Conservation (phyloP, 2,329 filamentous ascomycete species). For the Periconia sp. region DNA sequence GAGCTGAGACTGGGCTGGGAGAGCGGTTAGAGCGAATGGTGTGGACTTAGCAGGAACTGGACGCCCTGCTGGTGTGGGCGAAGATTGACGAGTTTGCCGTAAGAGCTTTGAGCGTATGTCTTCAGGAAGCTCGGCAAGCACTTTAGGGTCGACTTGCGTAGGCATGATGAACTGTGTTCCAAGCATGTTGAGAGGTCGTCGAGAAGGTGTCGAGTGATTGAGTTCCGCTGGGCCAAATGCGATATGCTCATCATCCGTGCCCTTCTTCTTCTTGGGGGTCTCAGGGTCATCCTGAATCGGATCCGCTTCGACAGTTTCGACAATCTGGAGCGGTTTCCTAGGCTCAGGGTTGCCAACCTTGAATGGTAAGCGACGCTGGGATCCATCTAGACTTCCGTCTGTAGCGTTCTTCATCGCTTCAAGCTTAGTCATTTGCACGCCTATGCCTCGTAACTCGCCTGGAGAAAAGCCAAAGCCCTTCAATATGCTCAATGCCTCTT, state of each 20-base stretch:
- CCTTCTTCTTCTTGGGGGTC: constrained; percentile 37
- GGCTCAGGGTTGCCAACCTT: constrained; percentile 50
- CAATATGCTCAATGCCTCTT: constrained; percentile 83
- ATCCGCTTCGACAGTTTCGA: constrained; percentile 35
- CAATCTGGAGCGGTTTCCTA: constrained; percentile 11
- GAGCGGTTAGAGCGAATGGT: constrained; percentile 38
- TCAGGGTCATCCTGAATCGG: constrained; percentile 51
- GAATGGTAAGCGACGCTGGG: constrained; percentile 79
- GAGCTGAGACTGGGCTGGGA: constrained; percentile 72
- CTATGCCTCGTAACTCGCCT: constrained; percentile 89
- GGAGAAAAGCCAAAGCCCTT: constrained; percentile 81
- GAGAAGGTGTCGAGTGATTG: constrained; percentile 55
- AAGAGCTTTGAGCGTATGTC: constrained; percentile 80
- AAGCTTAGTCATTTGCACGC: constrained; percentile 90
- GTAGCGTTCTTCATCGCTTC: constrained; percentile 69
- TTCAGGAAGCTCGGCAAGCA: constrained; percentile 78
- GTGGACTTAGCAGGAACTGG: constrained; percentile 17
- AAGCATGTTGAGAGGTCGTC: constrained; percentile 71
- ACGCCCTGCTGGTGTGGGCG: constrained; percentile 24
- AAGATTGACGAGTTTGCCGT: constrained; percentile 30
- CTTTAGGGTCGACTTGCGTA: constrained; percentile 75
- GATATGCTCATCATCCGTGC: constrained; percentile 33
- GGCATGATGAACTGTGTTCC: constrained; percentile 94
- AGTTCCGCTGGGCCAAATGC: constrained; percentile 40
- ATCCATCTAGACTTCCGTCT: constrained; percentile 63